Evolutionary conservation across 2,329 filamentous ascomycete genomes (phyloP).

Genomic region (Alternaria burnsii): DNA sequence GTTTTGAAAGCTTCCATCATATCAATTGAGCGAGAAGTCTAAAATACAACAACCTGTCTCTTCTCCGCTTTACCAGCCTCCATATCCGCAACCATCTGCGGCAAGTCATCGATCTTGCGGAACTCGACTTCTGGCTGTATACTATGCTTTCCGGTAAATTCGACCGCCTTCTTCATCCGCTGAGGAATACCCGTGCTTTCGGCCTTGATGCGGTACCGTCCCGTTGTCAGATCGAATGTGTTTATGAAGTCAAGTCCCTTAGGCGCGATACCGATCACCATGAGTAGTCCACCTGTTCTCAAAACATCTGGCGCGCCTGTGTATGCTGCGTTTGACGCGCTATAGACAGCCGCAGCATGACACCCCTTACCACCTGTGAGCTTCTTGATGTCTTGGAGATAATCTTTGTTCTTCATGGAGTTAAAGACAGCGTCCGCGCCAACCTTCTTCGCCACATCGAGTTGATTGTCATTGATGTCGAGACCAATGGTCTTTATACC

Average conservation of each 20-base stretch:
- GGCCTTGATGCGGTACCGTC: conserved; percentile 53
- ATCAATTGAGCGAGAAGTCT: not conserved
- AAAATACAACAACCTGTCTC: conserved; percentile 51
- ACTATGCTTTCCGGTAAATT: conserved; percentile 54
- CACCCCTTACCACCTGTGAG: conserved; percentile 52
- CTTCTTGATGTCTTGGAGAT: conserved; percentile 52
- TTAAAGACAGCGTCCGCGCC: conserved; percentile 57
- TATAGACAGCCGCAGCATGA: conserved; percentile 56
- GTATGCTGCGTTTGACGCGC: conserved; percentile 51
- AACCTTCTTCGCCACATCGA: conserved; percentile 51
- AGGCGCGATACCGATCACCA: conserved; percentile 55
- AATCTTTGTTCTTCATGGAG: conserved; percentile 51
- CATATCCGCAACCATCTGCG: conserved; percentile 53
- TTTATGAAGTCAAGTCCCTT: conserved; percentile 49
- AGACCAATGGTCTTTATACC: conserved; percentile 55
- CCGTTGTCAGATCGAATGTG: conserved; percentile 53
- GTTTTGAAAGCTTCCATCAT: too few relatives aligned
- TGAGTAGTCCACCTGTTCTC: conserved; percentile 51
- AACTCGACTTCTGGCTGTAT: conserved; percentile 54
- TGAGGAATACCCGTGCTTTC: conserved; percentile 56
- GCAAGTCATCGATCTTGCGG: conserved; percentile 52
- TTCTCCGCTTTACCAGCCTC: conserved; percentile 47
- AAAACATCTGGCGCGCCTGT: conserved; percentile 49
- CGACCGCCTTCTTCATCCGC: conserved; percentile 56
- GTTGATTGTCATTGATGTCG: conserved; percentile 56